Evolutionary conservation across 1,284 basidiomycete genomes (phyloP).

Genomic region (Malassezia caprae): DNA sequence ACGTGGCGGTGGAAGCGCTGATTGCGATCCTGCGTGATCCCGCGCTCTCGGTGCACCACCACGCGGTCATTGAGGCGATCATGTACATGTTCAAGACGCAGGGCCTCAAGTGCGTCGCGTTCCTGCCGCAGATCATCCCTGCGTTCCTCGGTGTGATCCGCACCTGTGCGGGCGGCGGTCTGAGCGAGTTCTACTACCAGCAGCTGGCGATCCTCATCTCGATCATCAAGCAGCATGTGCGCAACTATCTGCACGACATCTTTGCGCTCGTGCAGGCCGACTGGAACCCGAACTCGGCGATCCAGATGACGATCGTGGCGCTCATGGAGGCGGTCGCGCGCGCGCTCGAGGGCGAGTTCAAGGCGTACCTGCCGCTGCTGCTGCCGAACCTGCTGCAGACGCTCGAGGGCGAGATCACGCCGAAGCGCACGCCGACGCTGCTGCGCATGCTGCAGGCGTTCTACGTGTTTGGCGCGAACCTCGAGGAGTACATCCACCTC

Average conservation of each 20-base stretch:
- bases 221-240: slow-evolving; percentile 95
- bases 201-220: slow-evolving; percentile 90
- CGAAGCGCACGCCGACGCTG: slow-evolving; percentile 58
- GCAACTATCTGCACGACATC: slow-evolving; percentile 55
- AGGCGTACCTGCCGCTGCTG: slow-evolving; percentile 86
- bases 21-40: slow-evolving; percentile 70
- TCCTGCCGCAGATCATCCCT: slow-evolving; percentile 90
- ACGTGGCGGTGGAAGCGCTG: slow-evolving; percentile 82
- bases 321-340: slow-evolving; percentile 90
- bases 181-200: slow-evolving; percentile 90
- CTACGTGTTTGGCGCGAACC: slow-evolving; percentile 85
- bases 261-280: slow-evolving; percentile 46
- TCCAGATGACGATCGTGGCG: slow-evolving; percentile 85
- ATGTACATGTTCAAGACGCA: slow-evolving; percentile 99
- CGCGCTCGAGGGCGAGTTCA: slow-evolving; percentile 93
- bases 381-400: slow-evolving; percentile 77
- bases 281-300: slow-evolving; percentile 55
- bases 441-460: slow-evolving; percentile 87
- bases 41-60: slow-evolving; percentile 55
- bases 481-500: slow-evolving; percentile 95
- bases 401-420: slow-evolving; percentile 53
- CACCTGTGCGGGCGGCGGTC: slow-evolving; percentile 58
- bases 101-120: slow-evolving; percentile 88
- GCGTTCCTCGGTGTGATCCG: slow-evolving; percentile 85
- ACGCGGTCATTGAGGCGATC: slow-evolving; percentile 85